A percentile compares a stretch with the other conserved stretches of the same genome.
phyloP scores from a whole-genome alignment of 2,329 filamentous ascomycete species.

The Talaromyces sp. region DNA sequence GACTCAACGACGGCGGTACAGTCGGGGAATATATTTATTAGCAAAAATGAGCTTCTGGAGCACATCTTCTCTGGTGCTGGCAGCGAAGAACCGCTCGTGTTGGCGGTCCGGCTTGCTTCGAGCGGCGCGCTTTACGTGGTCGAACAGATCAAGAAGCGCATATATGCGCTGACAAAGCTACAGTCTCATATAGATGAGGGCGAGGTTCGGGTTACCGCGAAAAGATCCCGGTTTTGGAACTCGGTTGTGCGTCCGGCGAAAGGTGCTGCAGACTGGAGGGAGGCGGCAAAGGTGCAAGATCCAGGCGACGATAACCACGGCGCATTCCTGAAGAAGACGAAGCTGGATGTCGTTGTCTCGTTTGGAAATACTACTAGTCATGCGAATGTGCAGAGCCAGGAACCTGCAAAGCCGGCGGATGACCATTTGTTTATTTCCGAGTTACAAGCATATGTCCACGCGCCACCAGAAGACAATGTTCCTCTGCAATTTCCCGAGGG shows the following conservation, averaged over 20 bases:
- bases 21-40: conserved; percentile 33
- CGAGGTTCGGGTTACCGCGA: conserved; percentile 34
- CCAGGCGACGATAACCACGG: conserved; percentile 17
- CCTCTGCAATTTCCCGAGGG: conserved; percentile 15
- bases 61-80: conserved; percentile 17
- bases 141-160: conserved; percentile 34
- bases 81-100: conserved; percentile 23
- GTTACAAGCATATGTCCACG: conserved; percentile 1
- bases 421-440: not conserved
- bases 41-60: conserved; percentile 35
- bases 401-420: not conserved
- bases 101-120: conserved; percentile 27
- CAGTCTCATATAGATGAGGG: conserved; percentile 31
- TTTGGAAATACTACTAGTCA: conserved; percentile 19
- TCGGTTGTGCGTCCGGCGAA: not conserved
- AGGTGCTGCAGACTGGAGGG: conserved; percentile 28
- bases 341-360: conserved; percentile 25
- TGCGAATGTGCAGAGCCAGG: not conserved
- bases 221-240: conserved; percentile 17
- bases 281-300: conserved; percentile 29
- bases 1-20: conserved; percentile 28
- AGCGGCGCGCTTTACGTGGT: conserved; percentile 33
- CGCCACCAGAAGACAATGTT: conserved; percentile 15
- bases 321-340: conserved; percentile 19
- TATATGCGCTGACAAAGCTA: conserved; percentile 37